Evolutionary conservation across 2,329 filamentous ascomycete species (phyloP), one percentile per base, ranked within the genome.

Genomic region (Neoarthrinium moseri): DNA sequence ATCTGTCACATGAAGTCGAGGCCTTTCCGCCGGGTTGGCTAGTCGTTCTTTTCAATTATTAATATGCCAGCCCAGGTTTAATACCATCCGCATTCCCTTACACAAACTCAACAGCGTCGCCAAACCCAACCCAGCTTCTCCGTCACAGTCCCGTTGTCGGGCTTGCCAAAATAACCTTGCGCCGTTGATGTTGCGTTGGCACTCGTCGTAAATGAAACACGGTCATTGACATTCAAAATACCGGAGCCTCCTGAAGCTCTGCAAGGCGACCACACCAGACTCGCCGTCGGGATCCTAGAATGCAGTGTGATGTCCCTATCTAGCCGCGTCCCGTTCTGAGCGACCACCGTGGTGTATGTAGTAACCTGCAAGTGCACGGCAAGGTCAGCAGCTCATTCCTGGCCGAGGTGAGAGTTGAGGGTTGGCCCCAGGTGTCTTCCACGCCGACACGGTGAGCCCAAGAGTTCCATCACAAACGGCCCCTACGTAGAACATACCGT

Each of bases 91-190:
- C n/a, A n/a, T n/a, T n/a, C n/a, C n/a, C n/a, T n/a, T n/a, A n/a
- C n/a, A n/a, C n/a, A n/a, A n/a, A n/a, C 26, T 38, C 35, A 40
- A 29, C 37, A 40, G 6, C 37, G 37, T 23, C 37, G 13, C 37
- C 37, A 40, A 11, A 11, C 5, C 22, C 24, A 40, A 5, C 13
- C 22, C 22, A 6, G 27, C 20, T 23, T 29, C 22, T 40, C 37
- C 6, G 22, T 40, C 6, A 40, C 37, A 26, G 11, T 27, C 22
- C 11, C 12, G n/a, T 29, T 40, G 13, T 7, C 11, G 12, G 11
- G 5, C 8, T 13, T 29, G 5, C 37, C 37, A 29, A 40, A 40
- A 21, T 40, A 27, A 20, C 37, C 37, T 10, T 40, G 11, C 37
- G 37, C 24, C 3, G 15, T 11, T 11, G 12, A 26, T n/a, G n/a